These are phyloP conservation scores for Schizochytrium sp. DNA, from an alignment of 108 stramenopile genomes.

Conservation along the genomic window DNA sequence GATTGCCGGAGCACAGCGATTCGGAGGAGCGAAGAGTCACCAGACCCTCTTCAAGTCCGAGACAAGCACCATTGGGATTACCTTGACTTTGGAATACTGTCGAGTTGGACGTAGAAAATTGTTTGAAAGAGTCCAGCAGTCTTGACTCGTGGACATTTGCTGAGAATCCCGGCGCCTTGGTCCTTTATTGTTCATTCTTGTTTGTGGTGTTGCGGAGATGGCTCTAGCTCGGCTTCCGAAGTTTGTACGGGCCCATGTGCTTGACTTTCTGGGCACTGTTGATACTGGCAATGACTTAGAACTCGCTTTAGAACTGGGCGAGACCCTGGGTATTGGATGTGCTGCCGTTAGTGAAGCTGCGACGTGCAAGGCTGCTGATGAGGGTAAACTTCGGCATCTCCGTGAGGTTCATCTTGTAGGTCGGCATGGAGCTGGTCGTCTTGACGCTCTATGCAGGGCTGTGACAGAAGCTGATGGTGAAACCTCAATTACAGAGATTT, in stretches of 20 bases:
- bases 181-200: no score
- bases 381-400: not conserved
- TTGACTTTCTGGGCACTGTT: not conserved
- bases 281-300: conserved; percentile 21
- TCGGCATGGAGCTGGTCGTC: not conserved
- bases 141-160: no score
- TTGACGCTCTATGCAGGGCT: conserved; percentile 26
- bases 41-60: no score
- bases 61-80: no score
- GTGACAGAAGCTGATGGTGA: not conserved
- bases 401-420: not conserved
- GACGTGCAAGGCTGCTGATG: not conserved
- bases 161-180: no score
- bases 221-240: not conserved
- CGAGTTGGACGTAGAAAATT: no score
- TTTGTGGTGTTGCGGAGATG: not conserved
- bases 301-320: not conserved
- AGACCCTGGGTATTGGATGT: not conserved
- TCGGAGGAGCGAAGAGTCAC: no score
- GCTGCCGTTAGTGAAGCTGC: not conserved
- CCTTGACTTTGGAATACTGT: no score
- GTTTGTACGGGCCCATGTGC: not conserved
- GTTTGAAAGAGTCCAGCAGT: no score
- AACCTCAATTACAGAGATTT: not conserved
- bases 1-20: no score